Base-by-base conservation (phyloP, 148 eudicot species). In the Talinum fruticosum region DNA sequence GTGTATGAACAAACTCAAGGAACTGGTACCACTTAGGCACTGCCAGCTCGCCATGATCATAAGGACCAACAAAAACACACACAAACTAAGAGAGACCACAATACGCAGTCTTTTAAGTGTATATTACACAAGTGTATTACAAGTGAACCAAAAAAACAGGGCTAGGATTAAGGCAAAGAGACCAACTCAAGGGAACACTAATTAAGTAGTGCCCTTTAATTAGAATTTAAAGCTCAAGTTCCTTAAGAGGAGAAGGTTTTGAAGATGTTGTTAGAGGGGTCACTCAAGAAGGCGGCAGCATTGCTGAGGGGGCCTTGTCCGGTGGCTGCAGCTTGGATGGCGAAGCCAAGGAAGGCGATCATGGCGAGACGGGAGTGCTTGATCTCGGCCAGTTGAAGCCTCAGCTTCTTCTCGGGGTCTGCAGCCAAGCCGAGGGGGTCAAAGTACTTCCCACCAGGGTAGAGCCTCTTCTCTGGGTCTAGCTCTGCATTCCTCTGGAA, bases 311-410 rank as follows among this genome's bases (percentile, higher is more conserved):
- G 98, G 28, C 98, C 98, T 75, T 94, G 88, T 8, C 98, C 98
- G n/a, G 98, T 94, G 68, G 93, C 97, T 1, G 94, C 95, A 19
- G 98, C 98, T 57, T 94, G 98, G 76, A 90, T 90, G 15, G 97
- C 97, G 32, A 94, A 94, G 24, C 98, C 98, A 10, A 94, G 86
- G 89, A 92, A 94, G 2, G 86, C 98, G 7, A 92, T 83, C 98
- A 94, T 94, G 82, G 98, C 98, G 34, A 94, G 89, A 16, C 95
- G 93, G 26, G 98, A 95, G 73, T 94, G 98, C 87, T 94, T 94
- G 86, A 94, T 88, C 85, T 94, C 98, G 0, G 98, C 98, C 23
- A 94, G 80, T 74, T 94, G 97, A 32, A 92, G 97, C 4, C 69
- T 54, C 13, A 79, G 88, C 84, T 88, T 94, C 84, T 94, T 94